Evolutionary conservation across 2,329 filamentous ascomycete genomes (phyloP).

Genomic region (Neoascochyta sp.): DNA sequence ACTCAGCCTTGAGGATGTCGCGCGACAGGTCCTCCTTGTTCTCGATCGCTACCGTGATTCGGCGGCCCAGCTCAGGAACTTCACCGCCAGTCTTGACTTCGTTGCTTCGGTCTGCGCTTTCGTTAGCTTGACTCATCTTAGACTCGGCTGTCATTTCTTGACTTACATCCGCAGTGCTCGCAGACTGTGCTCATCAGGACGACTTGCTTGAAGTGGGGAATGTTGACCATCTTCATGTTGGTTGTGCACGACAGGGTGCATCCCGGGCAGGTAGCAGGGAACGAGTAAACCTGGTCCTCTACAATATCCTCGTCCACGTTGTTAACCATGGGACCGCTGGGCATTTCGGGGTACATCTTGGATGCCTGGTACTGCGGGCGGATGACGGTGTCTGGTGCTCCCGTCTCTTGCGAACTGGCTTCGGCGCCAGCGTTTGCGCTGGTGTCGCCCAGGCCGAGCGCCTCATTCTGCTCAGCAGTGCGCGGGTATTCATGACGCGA

Average conservation of each 20-base stretch:
- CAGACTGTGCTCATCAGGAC: conserved; percentile 94
- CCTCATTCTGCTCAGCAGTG: conserved; percentile 79
- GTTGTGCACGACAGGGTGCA: conserved; percentile 83
- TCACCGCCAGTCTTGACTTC: conserved; percentile 97
- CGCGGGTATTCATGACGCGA: conserved; percentile 78
- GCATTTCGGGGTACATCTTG: conserved; percentile 45
- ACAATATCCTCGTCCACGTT: conserved; percentile 68
- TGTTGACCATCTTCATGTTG: conserved; percentile 98
- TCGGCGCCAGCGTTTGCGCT: too few relatives aligned
- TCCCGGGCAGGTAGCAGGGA: conserved; percentile 87
- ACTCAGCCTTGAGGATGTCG: conserved; percentile 95
- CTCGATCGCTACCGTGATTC: conserved; percentile 72
- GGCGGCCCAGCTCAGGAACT: conserved; percentile 79
- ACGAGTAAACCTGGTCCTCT: conserved; percentile 87
- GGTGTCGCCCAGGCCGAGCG: conserved; percentile 66
- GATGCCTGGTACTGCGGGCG: conserved; percentile 51
- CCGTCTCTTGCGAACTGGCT: conserved; percentile 31
- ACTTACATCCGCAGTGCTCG: conserved; percentile 71
- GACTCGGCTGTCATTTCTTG: too few relatives aligned
- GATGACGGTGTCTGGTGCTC: conserved; percentile 55
- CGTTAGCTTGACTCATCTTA: too few relatives aligned
- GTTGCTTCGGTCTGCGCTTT: conserved; percentile 69
- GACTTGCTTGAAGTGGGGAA: conserved; percentile 96
- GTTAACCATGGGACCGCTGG: conserved; percentile 37
- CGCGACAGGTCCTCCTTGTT: conserved; percentile 71